Evolutionary conservation across 2,329 filamentous ascomycete species (phyloP), one percentile per base, ranked within the genome.

Genomic region (Graphilbum fragrans): DNA sequence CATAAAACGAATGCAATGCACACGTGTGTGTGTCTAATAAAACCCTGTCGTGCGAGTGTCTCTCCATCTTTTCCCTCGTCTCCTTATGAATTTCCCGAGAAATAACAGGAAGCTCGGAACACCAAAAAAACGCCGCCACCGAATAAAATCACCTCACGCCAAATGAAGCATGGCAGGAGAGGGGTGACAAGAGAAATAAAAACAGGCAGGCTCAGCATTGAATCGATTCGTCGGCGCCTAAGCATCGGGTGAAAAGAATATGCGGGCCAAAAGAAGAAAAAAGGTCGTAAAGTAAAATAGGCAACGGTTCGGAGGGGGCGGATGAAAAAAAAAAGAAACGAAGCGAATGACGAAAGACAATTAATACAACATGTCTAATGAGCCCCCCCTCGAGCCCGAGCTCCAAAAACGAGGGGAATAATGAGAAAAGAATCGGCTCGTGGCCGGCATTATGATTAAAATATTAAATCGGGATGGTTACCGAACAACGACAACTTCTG

Each of bases 401-500:
- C 29, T 31, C 29, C 16, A 20, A 35, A 41, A 29, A 32, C 17
- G 36, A 41, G 21, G 10, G 17, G 33, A 18, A 34, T 6, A 34
- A 16, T 6, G 32, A 35, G 33, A 11, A 19, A 35, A 35, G 19
- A 21, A 35, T 14, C 7, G 18, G 34, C 7, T 14, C 8, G 5
- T 31, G 29, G 29, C 12, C 12, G 29, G 12, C 25, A 41, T 27
- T 18, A 31, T n/a, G 10, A 22, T 33, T 41, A 21, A 33, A 10
- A 18, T 19, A 36, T 31, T 41, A 32, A 12, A 29, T 17, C 34
- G 12, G 18, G 19, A 20, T 4, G 32, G 16, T 41, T 27, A 65
- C 46, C 64, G 56, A 34, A 59, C 53, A 31, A 68, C 59, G 22
- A 65, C 62, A 21, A 70, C 63, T 42, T 69, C 66, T 45, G 59